A percentile compares a stretch with the other conserved stretches of the same genome.
Evolutionary conservation across 225 moss, liverwort and hornwort species (phyloP).

Genomic region (Polytrichum formosum): DNA sequence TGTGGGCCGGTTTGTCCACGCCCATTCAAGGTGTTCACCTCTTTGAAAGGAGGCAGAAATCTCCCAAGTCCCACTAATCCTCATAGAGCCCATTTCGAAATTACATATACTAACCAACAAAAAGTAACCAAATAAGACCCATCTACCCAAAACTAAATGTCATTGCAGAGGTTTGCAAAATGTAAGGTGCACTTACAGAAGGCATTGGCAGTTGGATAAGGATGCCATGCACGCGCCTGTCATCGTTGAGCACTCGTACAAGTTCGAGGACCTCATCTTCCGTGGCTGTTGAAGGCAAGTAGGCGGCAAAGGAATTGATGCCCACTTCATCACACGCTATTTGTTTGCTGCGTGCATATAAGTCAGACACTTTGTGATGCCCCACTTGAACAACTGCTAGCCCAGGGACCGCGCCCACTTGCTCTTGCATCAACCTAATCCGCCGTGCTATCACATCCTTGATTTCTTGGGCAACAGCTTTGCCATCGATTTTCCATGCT

Average conservation of each 20-base stretch:
- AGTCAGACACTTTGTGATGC: conserved; percentile 63
- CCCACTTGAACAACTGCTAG: conserved; percentile 83
- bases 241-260: conserved; percentile 57
- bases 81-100: no score
- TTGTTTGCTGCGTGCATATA: conserved; percentile 88
- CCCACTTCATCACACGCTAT: conserved; percentile 87
- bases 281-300: conserved; percentile 53
- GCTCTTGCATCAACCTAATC: conserved; percentile 60
- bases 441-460: conserved; percentile 49
- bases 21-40: no score
- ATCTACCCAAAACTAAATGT: no score
- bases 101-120: no score
- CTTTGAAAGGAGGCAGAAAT: no score
- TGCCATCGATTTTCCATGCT: conserved; percentile 79
- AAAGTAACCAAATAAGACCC: no score
- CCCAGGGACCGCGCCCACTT: conserved; percentile 73
- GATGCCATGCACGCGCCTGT: conserved; percentile 75
- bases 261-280: conserved; percentile 68
- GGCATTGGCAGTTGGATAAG: conserved; percentile 93
- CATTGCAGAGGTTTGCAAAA: not conserved
- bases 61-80: no score
- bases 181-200: conserved; percentile 30
- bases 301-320: conserved; percentile 54
- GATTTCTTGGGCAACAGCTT: conserved; percentile 76
- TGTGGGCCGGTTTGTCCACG: no score